Conservation (phyloP, 2,329 filamentous ascomycete species). For the Cladorrhinum sp. region DNA sequence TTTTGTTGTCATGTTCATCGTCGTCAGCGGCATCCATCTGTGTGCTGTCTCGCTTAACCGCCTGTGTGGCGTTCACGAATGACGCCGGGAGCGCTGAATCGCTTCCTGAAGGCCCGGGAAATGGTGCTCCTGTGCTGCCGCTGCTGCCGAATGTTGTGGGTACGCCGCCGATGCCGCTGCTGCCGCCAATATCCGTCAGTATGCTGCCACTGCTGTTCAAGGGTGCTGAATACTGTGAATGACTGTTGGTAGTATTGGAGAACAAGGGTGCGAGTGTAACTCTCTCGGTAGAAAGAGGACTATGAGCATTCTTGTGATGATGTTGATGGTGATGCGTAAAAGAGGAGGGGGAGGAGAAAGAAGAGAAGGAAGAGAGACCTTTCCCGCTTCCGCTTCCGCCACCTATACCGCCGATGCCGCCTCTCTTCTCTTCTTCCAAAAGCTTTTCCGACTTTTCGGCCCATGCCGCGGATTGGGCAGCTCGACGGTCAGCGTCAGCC, state of each 20-base stretch:
- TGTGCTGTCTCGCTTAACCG: slow-evolving; percentile 34
- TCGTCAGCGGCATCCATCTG: slow-evolving; percentile 26
- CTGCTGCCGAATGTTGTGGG: background rate
- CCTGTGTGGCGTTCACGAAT: slow-evolving; percentile 35
- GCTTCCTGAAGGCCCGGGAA: background rate
- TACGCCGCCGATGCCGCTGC: slow-evolving; percentile 20
- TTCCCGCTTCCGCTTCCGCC: slow-evolving; percentile 15
- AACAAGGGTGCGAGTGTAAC: background rate
- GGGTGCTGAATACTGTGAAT: slow-evolving; percentile 1
- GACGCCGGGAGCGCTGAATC: slow-evolving; percentile 32
- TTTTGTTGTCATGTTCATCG: background rate
- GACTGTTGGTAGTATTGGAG: background rate
- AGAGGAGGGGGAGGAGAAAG: background rate
- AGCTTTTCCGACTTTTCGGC: slow-evolving; percentile 48
- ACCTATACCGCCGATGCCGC: slow-evolving; percentile 15
- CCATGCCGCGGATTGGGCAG: slow-evolving; percentile 47
- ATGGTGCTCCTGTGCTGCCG: slow-evolving; percentile 18
- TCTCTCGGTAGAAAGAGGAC: background rate
- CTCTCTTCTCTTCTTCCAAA: slow-evolving; percentile 43
- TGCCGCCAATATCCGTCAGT: slow-evolving; percentile 20
- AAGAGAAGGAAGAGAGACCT: background rate
- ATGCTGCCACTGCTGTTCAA: slow-evolving; percentile 16
- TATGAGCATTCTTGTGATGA: background rate
- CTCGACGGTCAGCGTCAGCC: slow-evolving; percentile 51
- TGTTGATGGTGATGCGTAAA: background rate